Evolutionary conservation across 768 basidiomycete species (phyloP), one percentile per base, ranked within the genome.

Genomic region (Suillus subluteus): DNA sequence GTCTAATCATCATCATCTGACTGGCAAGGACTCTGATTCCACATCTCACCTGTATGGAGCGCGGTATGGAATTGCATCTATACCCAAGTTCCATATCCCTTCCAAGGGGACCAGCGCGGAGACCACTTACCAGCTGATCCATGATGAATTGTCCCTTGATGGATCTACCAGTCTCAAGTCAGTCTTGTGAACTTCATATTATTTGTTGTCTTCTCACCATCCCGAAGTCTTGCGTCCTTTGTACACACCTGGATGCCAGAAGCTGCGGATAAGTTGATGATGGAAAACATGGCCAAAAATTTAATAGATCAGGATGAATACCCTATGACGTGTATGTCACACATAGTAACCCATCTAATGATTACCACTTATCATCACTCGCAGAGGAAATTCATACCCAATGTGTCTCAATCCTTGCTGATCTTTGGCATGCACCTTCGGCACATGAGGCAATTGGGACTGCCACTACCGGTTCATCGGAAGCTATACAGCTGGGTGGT

Each of bases 401-500:
- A 56, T 82, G 79, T 68, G 69, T 86, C 58, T 87, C 84, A 38
- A 87, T 88, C 73, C 82, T 91, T 65, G 86, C 90, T 35, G 81
- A 88, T 72, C 82, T 91, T 41, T 91, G 89, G 89, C 83, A 91
- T 69, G 89, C 87, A 1, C 87, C 86, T 32, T 80, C 83, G 43
- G 72, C 79, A 18, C 79, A 82, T 62, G 73, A 85, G 54, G 88
- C 89, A 2, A 82, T 90, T 56, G 89, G 89, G 1, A 89, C 89
- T 0, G 89, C 89, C 6, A 91, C 90, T 6, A 90, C 89, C 1
- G 90, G 90, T 11, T 87, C 85, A 6, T 88, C 86, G 5, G 89
- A 91, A 75, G 89, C 90, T 5, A 90, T 91, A 73, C 87, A 88
- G 74, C 87, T 91, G 18, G 89, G 88, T 9, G 90, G 89, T 46